Percentiles rank a stretch among this genome's conserved stretches.
These are phyloP conservation scores for Capronia americana DNA, from an alignment of 2,329 filamentous ascomycete genomes.

Conservation along the genomic window DNA sequence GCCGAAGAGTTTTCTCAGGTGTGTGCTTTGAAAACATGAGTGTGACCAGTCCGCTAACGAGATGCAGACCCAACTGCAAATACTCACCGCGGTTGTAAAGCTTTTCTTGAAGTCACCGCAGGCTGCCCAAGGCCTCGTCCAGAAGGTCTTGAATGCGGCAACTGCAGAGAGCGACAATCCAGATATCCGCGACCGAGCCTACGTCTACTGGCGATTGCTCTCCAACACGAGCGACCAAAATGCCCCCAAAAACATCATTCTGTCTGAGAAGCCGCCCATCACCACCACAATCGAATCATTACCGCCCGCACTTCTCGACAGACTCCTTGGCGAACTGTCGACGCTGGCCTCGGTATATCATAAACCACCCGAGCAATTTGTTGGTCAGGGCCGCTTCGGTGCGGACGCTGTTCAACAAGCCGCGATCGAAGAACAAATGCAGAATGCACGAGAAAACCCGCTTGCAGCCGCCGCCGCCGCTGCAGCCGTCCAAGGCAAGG, in stretches of 20 bases:
- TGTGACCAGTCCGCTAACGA: conserved; percentile 37
- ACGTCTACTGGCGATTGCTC: conserved; percentile 96
- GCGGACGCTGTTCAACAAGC: conserved; percentile 93
- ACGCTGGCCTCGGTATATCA: conserved; percentile 97
- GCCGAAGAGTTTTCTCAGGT: conserved; percentile 96
- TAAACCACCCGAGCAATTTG: conserved; percentile 97
- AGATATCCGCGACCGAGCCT: conserved; percentile 94
- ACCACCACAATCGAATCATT: conserved; percentile 91
- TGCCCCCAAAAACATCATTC: conserved; percentile 88
- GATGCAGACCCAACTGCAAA: conserved; percentile 88
- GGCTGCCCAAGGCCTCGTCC: conserved; percentile 86
- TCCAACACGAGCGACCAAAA: conserved; percentile 81
- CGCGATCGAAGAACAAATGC: conserved; percentile 92
- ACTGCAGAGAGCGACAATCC: conserved; percentile 97
- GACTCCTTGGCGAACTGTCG: conserved; percentile 88
- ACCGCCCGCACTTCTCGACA: conserved; percentile 81
- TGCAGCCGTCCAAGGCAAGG: conserved; percentile 64
- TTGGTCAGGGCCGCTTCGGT: conserved; percentile 91
- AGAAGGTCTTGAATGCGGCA: conserved; percentile 90
- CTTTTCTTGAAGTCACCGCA: conserved; percentile 96
- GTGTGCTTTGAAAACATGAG: conserved; percentile 41
- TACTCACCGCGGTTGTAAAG: conserved; percentile 95
- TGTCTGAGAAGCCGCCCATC: conserved; percentile 94
- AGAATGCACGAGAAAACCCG: conserved; percentile 91
- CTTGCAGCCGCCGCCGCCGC: conserved; percentile 83